phyloP scores from a whole-genome alignment of 345 rosid species.

The Lepidium aucheri region DNA sequence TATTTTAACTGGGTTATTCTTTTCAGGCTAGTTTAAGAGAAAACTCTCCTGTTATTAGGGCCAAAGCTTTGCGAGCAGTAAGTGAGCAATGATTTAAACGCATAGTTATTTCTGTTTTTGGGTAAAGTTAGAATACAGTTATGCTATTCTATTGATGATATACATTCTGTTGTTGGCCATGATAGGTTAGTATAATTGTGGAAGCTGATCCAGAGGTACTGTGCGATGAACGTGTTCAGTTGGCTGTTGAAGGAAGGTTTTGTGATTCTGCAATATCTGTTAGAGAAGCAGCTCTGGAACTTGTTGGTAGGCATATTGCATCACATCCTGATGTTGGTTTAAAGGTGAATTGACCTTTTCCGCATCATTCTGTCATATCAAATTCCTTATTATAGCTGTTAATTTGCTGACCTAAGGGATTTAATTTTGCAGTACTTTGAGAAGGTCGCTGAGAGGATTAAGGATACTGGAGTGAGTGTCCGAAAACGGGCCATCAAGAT shows the following conservation, averaged over 20 bases:
- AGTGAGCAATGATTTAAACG: slow-evolving; percentile 27
- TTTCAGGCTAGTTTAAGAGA: slow-evolving; percentile 94
- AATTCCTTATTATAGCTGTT: neutral
- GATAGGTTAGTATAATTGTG: slow-evolving; percentile 93
- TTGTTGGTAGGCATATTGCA: slow-evolving; percentile 96
- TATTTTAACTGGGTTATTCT: slow-evolving; percentile 10
- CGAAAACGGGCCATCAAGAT: slow-evolving; percentile 95
- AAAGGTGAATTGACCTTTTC: slow-evolving; percentile 44
- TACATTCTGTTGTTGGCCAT: slow-evolving; percentile 23
- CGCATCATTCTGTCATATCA: slow-evolving; percentile 1
- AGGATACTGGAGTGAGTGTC: slow-evolving; percentile 98
- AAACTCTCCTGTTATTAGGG: slow-evolving; percentile 90
- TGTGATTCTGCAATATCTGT: slow-evolving; percentile 99
- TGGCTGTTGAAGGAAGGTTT: slow-evolving; percentile 98
- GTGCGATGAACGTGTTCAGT: slow-evolving; percentile 84
- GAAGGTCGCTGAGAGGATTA: slow-evolving; percentile 96
- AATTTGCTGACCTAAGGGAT: neutral
- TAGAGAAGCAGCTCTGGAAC: slow-evolving; percentile 98
- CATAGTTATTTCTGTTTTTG: neutral
- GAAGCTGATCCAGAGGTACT: slow-evolving; percentile 98
- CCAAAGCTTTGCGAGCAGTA: slow-evolving; percentile 93
- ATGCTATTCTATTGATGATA: slow-evolving; percentile 18
- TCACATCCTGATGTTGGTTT: slow-evolving; percentile 96
- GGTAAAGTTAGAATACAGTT: neutral
- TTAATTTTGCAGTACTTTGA: slow-evolving; percentile 72